These are phyloP conservation scores for Exophiala sideris DNA, from an alignment of 2,329 filamentous ascomycete genomes.

Conservation along the genomic window DNA sequence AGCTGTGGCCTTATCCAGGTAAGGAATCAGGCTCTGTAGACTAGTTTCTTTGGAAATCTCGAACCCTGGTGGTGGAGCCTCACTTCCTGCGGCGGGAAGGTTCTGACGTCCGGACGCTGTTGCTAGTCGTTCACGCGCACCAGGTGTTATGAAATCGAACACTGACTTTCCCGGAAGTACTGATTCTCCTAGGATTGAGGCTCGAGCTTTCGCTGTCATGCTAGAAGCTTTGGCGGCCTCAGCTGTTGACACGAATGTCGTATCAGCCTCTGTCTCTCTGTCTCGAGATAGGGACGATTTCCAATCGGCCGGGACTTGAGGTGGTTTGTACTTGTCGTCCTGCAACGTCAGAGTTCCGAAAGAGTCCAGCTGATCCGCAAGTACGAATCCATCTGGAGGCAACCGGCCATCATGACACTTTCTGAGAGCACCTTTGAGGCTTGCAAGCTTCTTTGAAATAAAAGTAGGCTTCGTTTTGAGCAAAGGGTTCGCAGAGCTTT, in stretches of 20 bases:
- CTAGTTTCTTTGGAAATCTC: constrained; percentile 58
- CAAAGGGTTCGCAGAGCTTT: constrained; percentile 60
- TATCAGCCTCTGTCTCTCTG: not conserved
- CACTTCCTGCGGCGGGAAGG: constrained; percentile 73
- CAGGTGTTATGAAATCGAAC: constrained; percentile 83
- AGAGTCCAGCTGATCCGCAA: constrained; percentile 55
- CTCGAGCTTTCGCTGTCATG: constrained; percentile 72
- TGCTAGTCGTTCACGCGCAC: constrained; percentile 72
- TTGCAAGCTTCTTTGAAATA: constrained; percentile 61
- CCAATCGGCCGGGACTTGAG: constrained; percentile 60
- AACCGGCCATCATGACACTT: constrained; percentile 77
- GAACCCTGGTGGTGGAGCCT: constrained; percentile 64
- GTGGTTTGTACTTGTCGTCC: constrained; percentile 45
- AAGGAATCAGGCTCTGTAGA: constrained; percentile 40
- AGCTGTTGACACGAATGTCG: constrained; percentile 55
- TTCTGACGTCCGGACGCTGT: constrained; percentile 70
- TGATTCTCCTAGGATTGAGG: constrained; percentile 74
- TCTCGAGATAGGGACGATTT: constrained; percentile 53
- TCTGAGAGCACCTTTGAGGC: constrained; percentile 48
- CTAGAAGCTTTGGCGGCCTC: constrained; percentile 75
- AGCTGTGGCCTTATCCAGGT: constrained; percentile 64
- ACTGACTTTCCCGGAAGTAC: constrained; percentile 87
- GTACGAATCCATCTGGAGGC: constrained; percentile 47
- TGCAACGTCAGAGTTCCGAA: constrained; percentile 46
- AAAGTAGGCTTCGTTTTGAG: constrained; percentile 69